phyloP scores from a whole-genome alignment of 768 basidiomycete species.

The Auriscalpium orientale region DNA sequence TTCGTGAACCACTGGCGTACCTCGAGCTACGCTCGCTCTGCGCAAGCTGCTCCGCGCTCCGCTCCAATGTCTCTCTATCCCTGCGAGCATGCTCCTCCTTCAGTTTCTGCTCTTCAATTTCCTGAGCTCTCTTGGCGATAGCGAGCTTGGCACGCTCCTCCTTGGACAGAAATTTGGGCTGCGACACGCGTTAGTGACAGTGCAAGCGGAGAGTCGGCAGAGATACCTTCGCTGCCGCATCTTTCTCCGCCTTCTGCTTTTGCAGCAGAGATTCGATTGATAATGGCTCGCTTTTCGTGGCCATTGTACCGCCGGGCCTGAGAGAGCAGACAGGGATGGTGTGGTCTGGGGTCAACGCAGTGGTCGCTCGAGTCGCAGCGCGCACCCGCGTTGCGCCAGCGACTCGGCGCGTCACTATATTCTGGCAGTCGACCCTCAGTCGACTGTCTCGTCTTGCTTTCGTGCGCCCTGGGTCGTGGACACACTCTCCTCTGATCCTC shows the following conservation, averaged over 20 bases:
- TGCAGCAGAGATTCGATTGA: conserved; percentile 85
- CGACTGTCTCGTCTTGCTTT: too few relatives aligned
- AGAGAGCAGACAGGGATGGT: neutral
- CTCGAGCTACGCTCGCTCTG: conserved; percentile 35
- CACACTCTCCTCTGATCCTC: too few relatives aligned
- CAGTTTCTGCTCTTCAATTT: conserved; percentile 67
- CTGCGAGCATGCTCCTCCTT: conserved; percentile 50
- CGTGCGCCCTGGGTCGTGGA: too few relatives aligned
- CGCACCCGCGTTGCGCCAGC: too few relatives aligned
- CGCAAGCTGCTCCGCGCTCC: conserved; percentile 61
- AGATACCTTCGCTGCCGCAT: conserved; percentile 79
- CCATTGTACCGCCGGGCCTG: conserved; percentile 28
- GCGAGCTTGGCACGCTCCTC: conserved; percentile 87
- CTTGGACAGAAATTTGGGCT: conserved; percentile 94
- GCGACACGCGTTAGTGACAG: conserved; percentile 4
- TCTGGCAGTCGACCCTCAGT: too few relatives aligned
- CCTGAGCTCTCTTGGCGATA: conserved; percentile 77
- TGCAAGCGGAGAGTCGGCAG: neutral
- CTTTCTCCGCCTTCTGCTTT: conserved; percentile 83
- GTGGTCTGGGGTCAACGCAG: neutral
- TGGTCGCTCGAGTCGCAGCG: too few relatives aligned
- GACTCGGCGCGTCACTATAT: too few relatives aligned
- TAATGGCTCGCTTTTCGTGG: conserved; percentile 55
- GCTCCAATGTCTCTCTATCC: conserved; percentile 69
- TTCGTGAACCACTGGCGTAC: conserved; percentile 35